phyloP scores from a whole-genome alignment of 192 early-diverging fungal species.

The Backusella sp. region DNA sequence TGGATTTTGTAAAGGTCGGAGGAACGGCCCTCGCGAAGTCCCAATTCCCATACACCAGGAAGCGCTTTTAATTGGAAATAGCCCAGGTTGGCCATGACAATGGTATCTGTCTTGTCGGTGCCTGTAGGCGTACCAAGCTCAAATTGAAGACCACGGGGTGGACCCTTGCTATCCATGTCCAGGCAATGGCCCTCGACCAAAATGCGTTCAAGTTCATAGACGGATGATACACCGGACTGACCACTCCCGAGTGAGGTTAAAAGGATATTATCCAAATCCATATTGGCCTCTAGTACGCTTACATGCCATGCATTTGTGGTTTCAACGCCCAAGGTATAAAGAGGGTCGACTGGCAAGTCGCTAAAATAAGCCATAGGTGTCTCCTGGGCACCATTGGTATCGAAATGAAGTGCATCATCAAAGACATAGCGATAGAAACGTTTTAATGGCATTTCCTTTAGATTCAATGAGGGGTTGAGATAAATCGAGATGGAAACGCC shows the following conservation, averaged over 20 bases:
- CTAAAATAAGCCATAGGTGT: conserved; percentile 66
- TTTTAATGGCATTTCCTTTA: conserved; percentile 74
- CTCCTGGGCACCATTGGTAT: conserved; percentile 28
- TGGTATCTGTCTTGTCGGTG: conserved; percentile 79
- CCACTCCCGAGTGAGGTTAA: conserved; percentile 45
- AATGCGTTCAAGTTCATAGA: conserved; percentile 79
- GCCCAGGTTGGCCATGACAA: conserved; percentile 98
- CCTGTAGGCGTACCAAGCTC: conserved; percentile 69
- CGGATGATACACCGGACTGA: conserved; percentile 59
- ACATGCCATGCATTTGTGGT: conserved; percentile 90
- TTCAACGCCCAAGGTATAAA: conserved; percentile 88
- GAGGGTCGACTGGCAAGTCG: conserved; percentile 70
- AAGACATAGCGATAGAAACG: conserved; percentile 91
- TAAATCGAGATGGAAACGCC: conserved; percentile 66
- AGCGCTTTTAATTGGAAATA: conserved; percentile 95
- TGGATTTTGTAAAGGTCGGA: conserved; percentile 75
- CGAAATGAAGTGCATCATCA: conserved; percentile 62
- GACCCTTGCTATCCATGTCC: conserved; percentile 63
- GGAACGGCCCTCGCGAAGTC: conserved; percentile 80
- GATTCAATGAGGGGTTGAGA: conserved; percentile 54
- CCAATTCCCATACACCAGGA: conserved; percentile 86
- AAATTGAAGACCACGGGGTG: conserved; percentile 91
- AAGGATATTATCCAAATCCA: conserved; percentile 94
- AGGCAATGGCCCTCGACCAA: conserved; percentile 89
- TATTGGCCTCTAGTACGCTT: conserved; percentile 69